Conservation (phyloP, 306 rosid genomes). For the Malus asiatica region DNA sequence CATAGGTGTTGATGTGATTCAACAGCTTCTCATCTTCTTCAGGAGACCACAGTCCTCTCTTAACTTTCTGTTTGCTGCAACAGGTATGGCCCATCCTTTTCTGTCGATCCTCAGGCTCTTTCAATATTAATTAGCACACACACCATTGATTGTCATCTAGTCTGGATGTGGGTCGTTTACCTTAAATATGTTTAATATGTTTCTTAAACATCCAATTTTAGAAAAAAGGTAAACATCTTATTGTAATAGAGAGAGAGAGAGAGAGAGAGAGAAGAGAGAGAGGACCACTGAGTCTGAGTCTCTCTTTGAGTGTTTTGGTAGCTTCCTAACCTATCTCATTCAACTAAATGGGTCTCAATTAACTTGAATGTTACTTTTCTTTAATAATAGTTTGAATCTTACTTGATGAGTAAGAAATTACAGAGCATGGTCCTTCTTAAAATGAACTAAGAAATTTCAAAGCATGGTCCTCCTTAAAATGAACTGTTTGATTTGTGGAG, state of each 20-base stretch:
- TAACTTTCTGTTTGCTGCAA: conserved; percentile 77
- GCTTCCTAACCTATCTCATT: not conserved
- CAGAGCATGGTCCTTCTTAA: not conserved
- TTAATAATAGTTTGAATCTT: not conserved
- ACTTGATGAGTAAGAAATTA: not conserved
- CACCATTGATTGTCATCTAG: not conserved
- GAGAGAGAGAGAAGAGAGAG: not conserved
- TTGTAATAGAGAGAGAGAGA: not conserved
- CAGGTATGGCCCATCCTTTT: conserved; percentile 56
- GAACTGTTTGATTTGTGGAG: not conserved
- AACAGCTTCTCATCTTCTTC: conserved; percentile 86
- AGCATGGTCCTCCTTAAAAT: not conserved
- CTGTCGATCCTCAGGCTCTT: not conserved
- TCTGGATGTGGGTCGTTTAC: not conserved
- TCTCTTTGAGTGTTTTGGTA: not conserved
- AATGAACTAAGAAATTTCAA: not conserved
- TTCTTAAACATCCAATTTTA: not conserved
- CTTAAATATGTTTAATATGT: not conserved
- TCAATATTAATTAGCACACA: not conserved
- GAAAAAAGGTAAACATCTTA: not conserved
- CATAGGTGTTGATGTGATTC: conserved; percentile 38
- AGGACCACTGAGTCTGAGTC: not conserved
- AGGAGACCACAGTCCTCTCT: conserved; percentile 90
- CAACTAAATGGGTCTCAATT: not conserved
- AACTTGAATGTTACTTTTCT: not conserved